Percentiles rank a stretch among this genome's conserved stretches.
Conservation (phyloP, 2,329 filamentous ascomycete species). For the Beauveria sp. region DNA sequence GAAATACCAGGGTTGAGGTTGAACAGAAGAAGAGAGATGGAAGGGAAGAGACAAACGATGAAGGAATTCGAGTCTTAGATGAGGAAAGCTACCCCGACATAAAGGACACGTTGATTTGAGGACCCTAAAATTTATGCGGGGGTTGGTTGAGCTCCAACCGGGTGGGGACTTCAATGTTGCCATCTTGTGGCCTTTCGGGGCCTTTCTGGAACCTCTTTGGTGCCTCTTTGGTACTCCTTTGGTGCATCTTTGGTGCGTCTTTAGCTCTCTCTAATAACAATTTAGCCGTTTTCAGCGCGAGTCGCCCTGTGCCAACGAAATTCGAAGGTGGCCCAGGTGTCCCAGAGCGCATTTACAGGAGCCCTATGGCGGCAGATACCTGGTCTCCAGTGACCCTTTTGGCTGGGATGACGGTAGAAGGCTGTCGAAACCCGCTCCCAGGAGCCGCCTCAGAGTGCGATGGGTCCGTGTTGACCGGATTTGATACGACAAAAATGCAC, state of each 20-base stretch:
- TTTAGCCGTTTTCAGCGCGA: not conserved
- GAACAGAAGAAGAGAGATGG: not conserved
- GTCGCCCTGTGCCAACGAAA: too few relatives aligned
- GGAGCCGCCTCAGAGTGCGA: not conserved
- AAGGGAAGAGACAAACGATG: not conserved
- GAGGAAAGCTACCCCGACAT: conserved; percentile 8
- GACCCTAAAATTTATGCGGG: conserved; percentile 10
- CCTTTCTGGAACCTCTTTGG: not conserved
- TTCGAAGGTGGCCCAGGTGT: too few relatives aligned
- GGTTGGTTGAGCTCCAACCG: conserved; percentile 6
- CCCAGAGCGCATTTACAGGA: too few relatives aligned
- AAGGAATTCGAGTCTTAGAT: conserved; percentile 1
- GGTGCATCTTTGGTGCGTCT: too few relatives aligned
- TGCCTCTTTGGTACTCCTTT: too few relatives aligned
- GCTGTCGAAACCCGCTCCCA: not conserved
- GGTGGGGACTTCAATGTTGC: not conserved
- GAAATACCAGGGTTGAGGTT: conserved; percentile 4
- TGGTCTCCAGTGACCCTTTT: not conserved
- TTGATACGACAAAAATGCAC: not conserved
- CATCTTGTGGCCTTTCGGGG: not conserved
- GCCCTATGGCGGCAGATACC: not conserved
- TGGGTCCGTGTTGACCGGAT: not conserved
- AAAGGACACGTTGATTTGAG: conserved; percentile 13
- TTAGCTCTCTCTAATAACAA: not conserved
- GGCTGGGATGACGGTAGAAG: not conserved